Evolutionary conservation across 352 stramenopile genomes (phyloP).

Genomic region (Phytophthora fragariae): DNA sequence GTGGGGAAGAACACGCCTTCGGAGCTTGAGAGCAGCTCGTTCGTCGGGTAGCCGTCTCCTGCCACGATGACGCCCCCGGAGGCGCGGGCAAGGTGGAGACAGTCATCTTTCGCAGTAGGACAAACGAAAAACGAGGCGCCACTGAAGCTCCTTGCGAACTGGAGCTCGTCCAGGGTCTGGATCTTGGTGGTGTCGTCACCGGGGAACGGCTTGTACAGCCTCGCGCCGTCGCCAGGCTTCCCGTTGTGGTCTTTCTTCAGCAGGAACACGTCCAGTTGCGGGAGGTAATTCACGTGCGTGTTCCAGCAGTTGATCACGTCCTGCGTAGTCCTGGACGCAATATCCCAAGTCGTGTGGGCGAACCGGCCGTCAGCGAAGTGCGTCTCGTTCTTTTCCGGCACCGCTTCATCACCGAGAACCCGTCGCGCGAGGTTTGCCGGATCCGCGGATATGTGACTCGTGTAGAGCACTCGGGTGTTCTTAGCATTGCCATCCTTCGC

Average conservation of each 20-base stretch:
- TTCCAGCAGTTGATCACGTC: slow-evolving; percentile 59
- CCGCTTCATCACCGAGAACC: slow-evolving; percentile 13
- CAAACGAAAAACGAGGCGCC: slow-evolving; percentile 58
- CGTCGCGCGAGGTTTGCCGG: slow-evolving; percentile 24
- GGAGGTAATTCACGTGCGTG: slow-evolving; percentile 51
- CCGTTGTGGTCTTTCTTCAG: slow-evolving; percentile 14
- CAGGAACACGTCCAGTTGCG: slow-evolving; percentile 43
- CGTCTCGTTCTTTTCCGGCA: slow-evolving; percentile 20
- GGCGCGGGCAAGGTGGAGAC: slow-evolving; percentile 63
- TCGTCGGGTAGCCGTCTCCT: slow-evolving; percentile 61
- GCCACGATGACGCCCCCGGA: slow-evolving; percentile 54
- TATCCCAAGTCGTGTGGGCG: slow-evolving; percentile 52
- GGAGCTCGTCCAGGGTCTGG: slow-evolving; percentile 20
- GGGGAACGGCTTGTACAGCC: slow-evolving; percentile 29
- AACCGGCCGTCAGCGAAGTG: slow-evolving; percentile 47
- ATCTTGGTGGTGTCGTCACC: slow-evolving; percentile 22
- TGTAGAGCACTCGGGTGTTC: slow-evolving; percentile 47
- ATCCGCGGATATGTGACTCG: slow-evolving; percentile 43
- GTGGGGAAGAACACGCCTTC: slow-evolving; percentile 28
- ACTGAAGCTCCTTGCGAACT: slow-evolving; percentile 47
- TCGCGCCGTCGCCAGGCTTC: slow-evolving; percentile 23
- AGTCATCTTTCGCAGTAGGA: slow-evolving; percentile 64
- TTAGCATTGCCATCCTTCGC: neutral
- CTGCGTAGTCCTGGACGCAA: slow-evolving; percentile 42
- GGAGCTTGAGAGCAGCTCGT: slow-evolving; percentile 44